Evolutionary conservation across 768 basidiomycete genomes (phyloP).

Genomic region (Daedaleopsis nitida): DNA sequence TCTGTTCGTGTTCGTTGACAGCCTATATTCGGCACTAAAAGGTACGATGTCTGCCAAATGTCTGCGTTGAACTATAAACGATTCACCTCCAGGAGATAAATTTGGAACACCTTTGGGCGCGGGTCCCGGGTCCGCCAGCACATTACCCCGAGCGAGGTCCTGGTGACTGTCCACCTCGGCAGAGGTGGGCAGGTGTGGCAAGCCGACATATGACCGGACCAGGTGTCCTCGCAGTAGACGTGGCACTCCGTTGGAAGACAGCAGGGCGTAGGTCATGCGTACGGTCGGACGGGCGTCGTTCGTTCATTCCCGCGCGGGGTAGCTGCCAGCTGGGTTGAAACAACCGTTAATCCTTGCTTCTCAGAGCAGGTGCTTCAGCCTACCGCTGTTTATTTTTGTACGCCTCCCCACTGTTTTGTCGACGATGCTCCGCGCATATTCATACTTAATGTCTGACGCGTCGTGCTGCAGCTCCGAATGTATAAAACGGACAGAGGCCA

Average conservation of each 20-base stretch:
- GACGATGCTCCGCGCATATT: conserved; percentile 13
- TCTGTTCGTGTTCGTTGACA: background rate
- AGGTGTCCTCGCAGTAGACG: background rate
- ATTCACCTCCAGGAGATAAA: conserved; percentile 5
- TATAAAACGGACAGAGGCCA: conserved; percentile 15
- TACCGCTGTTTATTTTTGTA: conserved; percentile 1
- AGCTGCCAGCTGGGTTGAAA: background rate
- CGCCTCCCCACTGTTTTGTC: conserved; percentile 11
- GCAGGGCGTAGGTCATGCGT: background rate
- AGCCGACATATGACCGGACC: conserved; percentile 12
- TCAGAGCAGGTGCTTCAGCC: background rate
- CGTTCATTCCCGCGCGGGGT: background rate
- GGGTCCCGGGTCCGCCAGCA: conserved; percentile 6
- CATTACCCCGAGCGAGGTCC: conserved; percentile 11
- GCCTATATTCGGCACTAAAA: conserved; percentile 5
- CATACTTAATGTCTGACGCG: background rate
- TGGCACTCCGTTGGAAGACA: too few relatives aligned
- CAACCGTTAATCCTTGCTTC: background rate
- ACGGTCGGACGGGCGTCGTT: background rate
- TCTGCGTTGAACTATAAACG: background rate
- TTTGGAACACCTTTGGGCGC: conserved; percentile 2
- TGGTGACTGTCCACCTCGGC: conserved; percentile 5
- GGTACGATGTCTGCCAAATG: conserved; percentile 13
- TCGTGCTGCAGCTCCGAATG: background rate
- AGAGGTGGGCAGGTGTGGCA: background rate